Percentiles rank a stretch among this genome's conserved stretches.
These are phyloP conservation scores for Fusarium udum DNA, from an alignment of 2,329 filamentous ascomycete genomes.

Conservation along the genomic window DNA sequence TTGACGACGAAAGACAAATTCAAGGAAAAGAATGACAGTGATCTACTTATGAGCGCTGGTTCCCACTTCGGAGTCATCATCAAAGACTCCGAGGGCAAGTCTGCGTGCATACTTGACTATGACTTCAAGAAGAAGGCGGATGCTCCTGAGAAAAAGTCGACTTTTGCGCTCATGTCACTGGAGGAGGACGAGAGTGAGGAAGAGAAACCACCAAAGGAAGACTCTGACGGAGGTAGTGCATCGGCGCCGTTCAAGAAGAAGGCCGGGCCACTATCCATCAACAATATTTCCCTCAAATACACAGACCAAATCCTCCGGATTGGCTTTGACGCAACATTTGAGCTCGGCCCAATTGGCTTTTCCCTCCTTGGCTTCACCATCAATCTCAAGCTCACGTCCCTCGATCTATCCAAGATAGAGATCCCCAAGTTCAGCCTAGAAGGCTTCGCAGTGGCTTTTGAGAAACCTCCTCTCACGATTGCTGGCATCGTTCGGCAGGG, in stretches of 20 bases:
- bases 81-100: background rate
- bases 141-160: background rate
- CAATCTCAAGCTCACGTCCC: background rate
- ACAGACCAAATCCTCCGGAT: constrained; percentile 42
- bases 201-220: background rate
- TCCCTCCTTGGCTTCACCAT: constrained; percentile 46
- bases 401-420: constrained; percentile 1
- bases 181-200: background rate
- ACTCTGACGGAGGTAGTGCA: background rate
- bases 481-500: background rate
- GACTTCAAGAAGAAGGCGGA: constrained; percentile 34
- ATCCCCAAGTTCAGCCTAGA: background rate
- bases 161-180: background rate
- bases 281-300: constrained; percentile 50
- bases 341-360: constrained; percentile 50
- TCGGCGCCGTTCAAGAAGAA: constrained; percentile 45
- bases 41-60: constrained; percentile 36
- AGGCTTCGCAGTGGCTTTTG: background rate
- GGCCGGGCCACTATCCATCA: constrained; percentile 46
- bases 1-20: constrained; percentile 11
- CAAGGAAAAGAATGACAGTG: constrained; percentile 1
- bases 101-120: constrained; percentile 39
- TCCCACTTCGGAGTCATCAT: constrained; percentile 43
- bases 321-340: constrained; percentile 48
- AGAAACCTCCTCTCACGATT: background rate